Evolutionary conservation across 352 stramenopile genomes (phyloP).

Genomic region (Pythium pectinolyticum): DNA sequence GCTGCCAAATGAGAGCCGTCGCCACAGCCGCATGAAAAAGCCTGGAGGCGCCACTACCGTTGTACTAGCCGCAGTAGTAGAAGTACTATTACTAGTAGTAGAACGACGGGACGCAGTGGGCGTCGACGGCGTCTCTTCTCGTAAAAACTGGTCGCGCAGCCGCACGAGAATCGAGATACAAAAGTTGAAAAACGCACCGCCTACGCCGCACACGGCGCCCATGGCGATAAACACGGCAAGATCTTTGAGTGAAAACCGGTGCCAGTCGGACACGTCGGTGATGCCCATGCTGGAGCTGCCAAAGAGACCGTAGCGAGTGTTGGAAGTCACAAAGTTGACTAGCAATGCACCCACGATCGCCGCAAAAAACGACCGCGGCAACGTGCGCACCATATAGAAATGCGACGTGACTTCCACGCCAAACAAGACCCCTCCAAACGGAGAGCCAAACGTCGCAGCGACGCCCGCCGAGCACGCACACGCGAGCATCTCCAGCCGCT

Average conservation of each 20-base stretch:
- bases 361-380: conserved; percentile 79
- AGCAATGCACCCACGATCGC: conserved; percentile 73
- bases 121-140: background rate
- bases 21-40: no score
- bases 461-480: conserved; percentile 79
- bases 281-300: conserved; percentile 70
- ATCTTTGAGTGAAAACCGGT: conserved; percentile 53
- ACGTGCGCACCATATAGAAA: conserved; percentile 81
- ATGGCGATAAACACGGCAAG: conserved; percentile 64
- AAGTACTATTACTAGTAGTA: no score
- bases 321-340: conserved; percentile 62
- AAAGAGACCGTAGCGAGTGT: conserved; percentile 72
- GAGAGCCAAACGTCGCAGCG: conserved; percentile 83
- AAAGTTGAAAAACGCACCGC: conserved; percentile 70
- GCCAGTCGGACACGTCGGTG: conserved; percentile 40
- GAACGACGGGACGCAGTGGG: no score
- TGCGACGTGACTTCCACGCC: conserved; percentile 83
- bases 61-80: no score
- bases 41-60: no score
- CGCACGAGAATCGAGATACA: conserved; percentile 66
- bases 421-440: conserved; percentile 86
- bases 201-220: conserved; percentile 65
- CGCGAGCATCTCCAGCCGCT: conserved; percentile 81
- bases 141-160: conserved; percentile 51
- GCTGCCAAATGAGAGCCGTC: no score